Conservation (phyloP, 2,329 filamentous ascomycete genomes). For the Fusarium torreyae region DNA sequence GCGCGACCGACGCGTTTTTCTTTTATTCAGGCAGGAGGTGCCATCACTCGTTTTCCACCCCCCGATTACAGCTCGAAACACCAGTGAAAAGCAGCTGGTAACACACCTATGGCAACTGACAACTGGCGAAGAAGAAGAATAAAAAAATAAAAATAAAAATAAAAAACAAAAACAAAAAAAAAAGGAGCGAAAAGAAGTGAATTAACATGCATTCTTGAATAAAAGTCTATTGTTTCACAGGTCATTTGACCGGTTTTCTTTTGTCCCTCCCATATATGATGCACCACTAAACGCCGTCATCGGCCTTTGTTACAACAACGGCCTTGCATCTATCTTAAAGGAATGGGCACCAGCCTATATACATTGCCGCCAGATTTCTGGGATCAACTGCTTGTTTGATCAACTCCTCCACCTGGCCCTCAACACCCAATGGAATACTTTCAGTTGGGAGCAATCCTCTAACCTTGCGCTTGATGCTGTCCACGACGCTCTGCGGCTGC, state of each 20-base stretch:
- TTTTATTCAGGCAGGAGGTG: slow-evolving; percentile 25
- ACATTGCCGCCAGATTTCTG: slow-evolving; percentile 89
- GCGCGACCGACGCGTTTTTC: slow-evolving; percentile 46
- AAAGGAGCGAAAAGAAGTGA: background rate
- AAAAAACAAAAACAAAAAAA: background rate
- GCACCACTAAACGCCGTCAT: background rate
- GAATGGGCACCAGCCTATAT: slow-evolving; percentile 90
- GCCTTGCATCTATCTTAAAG: slow-evolving; percentile 49
- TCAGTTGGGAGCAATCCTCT: slow-evolving; percentile 87
- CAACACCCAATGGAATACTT: slow-evolving; percentile 92
- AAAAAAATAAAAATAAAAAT: background rate
- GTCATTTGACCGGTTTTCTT: background rate
- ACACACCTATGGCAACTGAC: background rate
- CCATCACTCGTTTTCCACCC: slow-evolving; percentile 9
- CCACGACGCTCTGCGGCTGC: slow-evolving; percentile 82
- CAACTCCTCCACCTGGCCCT: slow-evolving; percentile 97
- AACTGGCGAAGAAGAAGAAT: background rate
- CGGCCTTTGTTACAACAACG: background rate
- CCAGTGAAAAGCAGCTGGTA: slow-evolving; percentile 7
- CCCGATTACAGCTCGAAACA: slow-evolving; percentile 14
- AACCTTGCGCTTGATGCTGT: slow-evolving; percentile 90
- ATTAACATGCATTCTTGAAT: background rate
- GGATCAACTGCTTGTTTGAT: slow-evolving; percentile 89
- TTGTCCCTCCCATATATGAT: background rate
- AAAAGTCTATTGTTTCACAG: background rate